phyloP scores from a whole-genome alignment of 2,329 filamentous ascomycete species.

The Fusarium chlamydosporum region DNA sequence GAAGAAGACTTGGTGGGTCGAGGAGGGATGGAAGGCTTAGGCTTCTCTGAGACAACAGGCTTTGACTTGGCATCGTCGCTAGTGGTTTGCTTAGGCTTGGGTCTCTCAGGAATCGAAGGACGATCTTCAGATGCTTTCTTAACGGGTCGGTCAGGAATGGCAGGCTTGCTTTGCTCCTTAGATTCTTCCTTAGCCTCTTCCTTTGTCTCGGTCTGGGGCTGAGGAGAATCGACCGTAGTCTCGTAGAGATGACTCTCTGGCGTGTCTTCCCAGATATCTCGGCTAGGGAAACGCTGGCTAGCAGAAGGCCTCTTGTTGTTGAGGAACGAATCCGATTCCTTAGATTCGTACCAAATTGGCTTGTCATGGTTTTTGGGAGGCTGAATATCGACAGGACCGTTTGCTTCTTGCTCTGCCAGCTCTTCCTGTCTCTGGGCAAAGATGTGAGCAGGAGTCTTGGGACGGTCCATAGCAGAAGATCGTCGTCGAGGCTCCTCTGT shows the following conservation, averaged over 20 bases:
- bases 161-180: conserved; percentile 51
- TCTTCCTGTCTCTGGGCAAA: conserved; percentile 77
- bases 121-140: conserved; percentile 61
- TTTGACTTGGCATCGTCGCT: conserved; percentile 59
- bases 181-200: conserved; percentile 44
- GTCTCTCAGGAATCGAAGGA: conserved; percentile 65
- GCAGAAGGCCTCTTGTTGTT: conserved; percentile 67
- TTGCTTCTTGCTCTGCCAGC: conserved; percentile 70
- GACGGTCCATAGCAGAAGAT: conserved; percentile 53
- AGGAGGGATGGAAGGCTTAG: conserved; percentile 72
- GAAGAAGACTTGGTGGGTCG: conserved; percentile 70
- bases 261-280: conserved; percentile 94
- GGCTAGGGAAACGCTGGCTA: conserved; percentile 86
- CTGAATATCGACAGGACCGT: conserved; percentile 51
- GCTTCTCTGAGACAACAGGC: conserved; percentile 65
- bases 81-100: conserved; percentile 64
- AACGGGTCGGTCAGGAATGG: conserved; percentile 52
- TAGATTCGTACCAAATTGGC: conserved; percentile 61
- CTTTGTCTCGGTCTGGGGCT: conserved; percentile 34
- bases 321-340: conserved; percentile 60
- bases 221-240: conserved; percentile 72
- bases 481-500: conserved; percentile 58
- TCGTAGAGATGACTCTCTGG: conserved; percentile 86
- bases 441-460: conserved; percentile 71
- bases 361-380: conserved; percentile 53